Evolutionary conservation across 1,284 basidiomycete genomes (phyloP), one percentile per base, ranked within the genome.

Genomic region (Cryptococcus sp.): DNA sequence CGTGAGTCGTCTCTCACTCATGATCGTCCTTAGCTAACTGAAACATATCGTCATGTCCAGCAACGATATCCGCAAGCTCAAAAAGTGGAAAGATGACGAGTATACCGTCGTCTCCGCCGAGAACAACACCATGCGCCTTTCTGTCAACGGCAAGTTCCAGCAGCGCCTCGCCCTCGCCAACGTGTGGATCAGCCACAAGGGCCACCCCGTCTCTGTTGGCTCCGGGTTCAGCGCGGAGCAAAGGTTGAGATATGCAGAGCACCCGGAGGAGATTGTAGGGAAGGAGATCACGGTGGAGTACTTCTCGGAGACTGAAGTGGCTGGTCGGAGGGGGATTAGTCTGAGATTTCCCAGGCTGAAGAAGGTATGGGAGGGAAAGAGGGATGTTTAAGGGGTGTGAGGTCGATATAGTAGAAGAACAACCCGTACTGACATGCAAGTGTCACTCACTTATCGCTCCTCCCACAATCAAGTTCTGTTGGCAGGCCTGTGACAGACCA

Each of bases 231-330:
- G 67, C 1, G 63, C 69, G 3, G 68, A 70, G 21, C 70, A 76
- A 53, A 53, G 76, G 40, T 48, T 77, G 20, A 40, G 59, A 33
- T 77, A 66, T 46, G 73, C 69, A 6, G 46, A 61, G 43, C 45
- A 72, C 24, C 73, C 73, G 1, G 49, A 53, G 7, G 47, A 56
- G n/a, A 75, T 76, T 28, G 69, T 75, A 18, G 76, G 76, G 4
- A 75, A 70, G 53, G 57, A 67, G 52, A 68, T 77, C 24, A 77
- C 76, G 3, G 72, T 76, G 12, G 69, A 76, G 55, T 76, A 73
- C 55, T 77, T 77, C 57, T 64, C 59, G 9, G 76, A 77, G 59
- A 68, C 67, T 15, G 60, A 63, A 13, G 59, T 64, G 28, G 18
- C 15, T 23, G 42, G 36, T 37, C 54, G 53, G 12, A 63, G 54